Evolutionary conservation across 208 protist genomes (phyloP), one percentile per base, ranked within the genome.

Genomic region (Trypanosoma boissoni): DNA sequence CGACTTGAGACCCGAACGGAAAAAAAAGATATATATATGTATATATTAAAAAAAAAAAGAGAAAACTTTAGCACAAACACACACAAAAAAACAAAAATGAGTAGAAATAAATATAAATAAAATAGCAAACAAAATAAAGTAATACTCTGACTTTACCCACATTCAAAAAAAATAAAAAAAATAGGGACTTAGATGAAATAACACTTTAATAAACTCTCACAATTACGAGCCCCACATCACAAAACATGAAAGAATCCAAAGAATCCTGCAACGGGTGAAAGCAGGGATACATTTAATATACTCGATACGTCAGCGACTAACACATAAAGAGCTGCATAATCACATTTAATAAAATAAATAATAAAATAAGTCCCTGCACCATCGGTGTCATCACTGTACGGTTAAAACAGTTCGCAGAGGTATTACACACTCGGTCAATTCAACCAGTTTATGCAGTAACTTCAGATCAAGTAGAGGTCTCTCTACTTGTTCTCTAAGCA

Each of bases 391-490:
- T 45, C 18, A 8, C 3, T 61, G 34, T 12, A 28, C 3, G 41
- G 29, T 26, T 24, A 63, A 46, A 3, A 44, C 39, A 2, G 29
- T 20, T 31, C 58, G 60, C 46, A 67, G 3, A 50, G 49, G 14
- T 18, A 5, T 31, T 34, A 67, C 39, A 53, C 9, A 24, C 12
- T 12, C 14, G 24, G 43, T 59, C 23, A 67, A 58, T 6, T 58
- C 27, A 18, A 59, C 20, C 50, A 67, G 21, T 36, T 67, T 67
- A 9, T 39, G 23, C 9, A 67, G 14, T 32, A 67, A 37, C 23
- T 36, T 4, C 2, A 67, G 43, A 53, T 67, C 60, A 27, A 67
- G 9, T 16, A 67, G 43, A 18, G 60, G 49, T 6, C 34, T 50
- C 42, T 28, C 53, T 23, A 49, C 18, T 32, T 59, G 49, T 6